Evolutionary conservation across 768 basidiomycete genomes (phyloP).

Genomic region (Phaeotremella fagi): DNA sequence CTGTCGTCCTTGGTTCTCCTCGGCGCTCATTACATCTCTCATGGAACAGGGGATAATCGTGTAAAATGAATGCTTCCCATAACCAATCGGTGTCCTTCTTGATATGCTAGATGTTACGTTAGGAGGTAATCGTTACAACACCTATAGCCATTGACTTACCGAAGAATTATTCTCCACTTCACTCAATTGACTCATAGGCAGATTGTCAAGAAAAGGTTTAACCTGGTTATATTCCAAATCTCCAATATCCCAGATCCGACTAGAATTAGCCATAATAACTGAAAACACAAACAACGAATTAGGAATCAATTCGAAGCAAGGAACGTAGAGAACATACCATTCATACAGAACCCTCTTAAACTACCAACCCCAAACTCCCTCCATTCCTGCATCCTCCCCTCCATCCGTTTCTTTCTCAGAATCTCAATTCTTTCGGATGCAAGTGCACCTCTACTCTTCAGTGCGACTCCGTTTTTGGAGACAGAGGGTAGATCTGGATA

Average conservation of each 20-base stretch:
- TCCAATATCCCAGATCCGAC: conserved; percentile 34
- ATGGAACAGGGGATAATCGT: conserved; percentile 26
- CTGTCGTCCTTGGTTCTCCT: conserved; percentile 25
- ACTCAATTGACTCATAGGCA: conserved; percentile 30
- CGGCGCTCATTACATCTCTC: conserved; percentile 21
- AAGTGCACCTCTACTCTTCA: conserved; percentile 8
- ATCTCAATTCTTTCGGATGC: conserved; percentile 7
- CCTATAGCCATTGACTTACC: conserved; percentile 16
- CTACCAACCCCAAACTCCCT: conserved; percentile 11
- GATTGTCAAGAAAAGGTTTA: conserved; percentile 23
- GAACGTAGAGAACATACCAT: conserved; percentile 11
- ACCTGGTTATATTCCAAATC: conserved; percentile 29
- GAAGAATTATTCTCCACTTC: conserved; percentile 30
- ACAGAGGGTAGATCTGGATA: background rate
- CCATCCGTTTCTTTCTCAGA: conserved; percentile 7
- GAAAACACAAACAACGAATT: background rate
- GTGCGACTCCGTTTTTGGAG: background rate
- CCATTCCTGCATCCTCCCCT: conserved; percentile 1
- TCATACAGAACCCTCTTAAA: conserved; percentile 20
- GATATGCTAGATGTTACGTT: conserved; percentile 33
- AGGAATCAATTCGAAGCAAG: background rate
- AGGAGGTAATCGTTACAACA: too few relatives aligned
- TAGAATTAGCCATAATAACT: conserved; percentile 27
- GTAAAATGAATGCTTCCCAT: conserved; percentile 30
- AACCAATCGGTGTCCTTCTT: conserved; percentile 42